Evolutionary conservation across 2,329 filamentous ascomycete species (phyloP).

Genomic region (Apiospora kogelbergensis): DNA sequence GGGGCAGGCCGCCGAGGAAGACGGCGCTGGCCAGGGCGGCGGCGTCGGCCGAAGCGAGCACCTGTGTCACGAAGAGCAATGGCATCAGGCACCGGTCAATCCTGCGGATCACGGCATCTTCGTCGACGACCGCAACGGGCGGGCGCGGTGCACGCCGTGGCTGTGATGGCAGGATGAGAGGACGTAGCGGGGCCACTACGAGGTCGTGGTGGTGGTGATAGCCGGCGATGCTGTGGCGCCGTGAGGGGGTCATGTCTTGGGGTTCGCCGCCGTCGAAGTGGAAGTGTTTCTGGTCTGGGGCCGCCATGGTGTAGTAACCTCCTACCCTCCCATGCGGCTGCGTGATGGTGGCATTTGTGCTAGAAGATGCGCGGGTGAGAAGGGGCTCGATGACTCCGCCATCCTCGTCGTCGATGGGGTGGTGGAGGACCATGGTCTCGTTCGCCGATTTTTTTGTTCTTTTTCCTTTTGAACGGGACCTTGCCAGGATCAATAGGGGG

Average conservation of each 20-base stretch:
- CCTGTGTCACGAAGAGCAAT: slow-evolving; percentile 25
- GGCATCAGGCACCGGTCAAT: slow-evolving; percentile 24
- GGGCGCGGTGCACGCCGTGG: neutral
- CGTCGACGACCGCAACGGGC: neutral
- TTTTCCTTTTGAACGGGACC: neutral
- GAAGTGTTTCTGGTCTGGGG: neutral
- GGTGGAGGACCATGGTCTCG: neutral
- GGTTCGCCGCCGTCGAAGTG: neutral
- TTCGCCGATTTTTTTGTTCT: too few relatives aligned
- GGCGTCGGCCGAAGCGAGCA: slow-evolving; percentile 28
- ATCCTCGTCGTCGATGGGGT: neutral
- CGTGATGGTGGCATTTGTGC: slow-evolving; percentile 3
- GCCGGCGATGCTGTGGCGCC: slow-evolving; percentile 1
- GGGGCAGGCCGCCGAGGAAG: slow-evolving; percentile 49
- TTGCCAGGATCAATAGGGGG: neutral
- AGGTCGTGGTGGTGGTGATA: neutral
- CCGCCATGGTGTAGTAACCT: neutral
- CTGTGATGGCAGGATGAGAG: neutral
- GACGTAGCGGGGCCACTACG: neutral
- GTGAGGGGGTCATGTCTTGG: neutral
- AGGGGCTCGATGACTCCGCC: neutral
- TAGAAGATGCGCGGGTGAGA: neutral
- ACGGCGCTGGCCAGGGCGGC: slow-evolving; percentile 53
- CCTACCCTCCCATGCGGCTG: neutral
- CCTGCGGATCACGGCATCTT: slow-evolving; percentile 20